Evolutionary conservation across 306 rosid species (phyloP).

Genomic region (Neltuma alba): DNA sequence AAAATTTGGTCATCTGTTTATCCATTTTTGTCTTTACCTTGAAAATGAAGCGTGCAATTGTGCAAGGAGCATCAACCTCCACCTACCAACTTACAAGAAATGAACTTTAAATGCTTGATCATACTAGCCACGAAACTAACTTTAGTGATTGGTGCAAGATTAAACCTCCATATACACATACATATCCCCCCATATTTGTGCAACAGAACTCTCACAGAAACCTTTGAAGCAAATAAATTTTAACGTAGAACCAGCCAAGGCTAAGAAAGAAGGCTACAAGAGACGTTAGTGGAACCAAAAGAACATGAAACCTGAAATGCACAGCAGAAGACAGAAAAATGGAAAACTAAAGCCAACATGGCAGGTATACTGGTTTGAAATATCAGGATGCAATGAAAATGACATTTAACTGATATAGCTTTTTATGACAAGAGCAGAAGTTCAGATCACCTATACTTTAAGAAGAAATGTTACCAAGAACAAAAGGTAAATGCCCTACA

Average conservation of each 20-base stretch:
- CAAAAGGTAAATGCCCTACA: slow-evolving; percentile 9
- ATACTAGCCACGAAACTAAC: background rate
- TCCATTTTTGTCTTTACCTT: background rate
- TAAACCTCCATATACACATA: background rate
- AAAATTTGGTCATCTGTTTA: background rate
- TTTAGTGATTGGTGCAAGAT: background rate
- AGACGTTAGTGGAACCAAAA: background rate
- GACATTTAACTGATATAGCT: slow-evolving; percentile 32
- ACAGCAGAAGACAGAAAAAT: background rate
- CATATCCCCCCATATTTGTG: background rate
- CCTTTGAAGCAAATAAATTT: background rate
- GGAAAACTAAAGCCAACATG: slow-evolving; percentile 14
- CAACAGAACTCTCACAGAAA: background rate
- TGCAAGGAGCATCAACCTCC: background rate
- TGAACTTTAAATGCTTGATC: background rate
- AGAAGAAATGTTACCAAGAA: background rate
- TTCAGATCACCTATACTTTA: background rate
- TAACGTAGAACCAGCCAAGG: background rate
- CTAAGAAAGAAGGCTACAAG: background rate
- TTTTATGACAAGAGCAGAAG: slow-evolving; percentile 1
- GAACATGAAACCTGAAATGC: background rate
- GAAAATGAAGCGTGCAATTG: background rate
- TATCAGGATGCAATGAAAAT: slow-evolving; percentile 22
- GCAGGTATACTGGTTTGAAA: slow-evolving; percentile 27
- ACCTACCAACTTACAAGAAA: background rate